Conservation (phyloP, 1,139 yeast species). For the Suhomyces guaymorum region DNA sequence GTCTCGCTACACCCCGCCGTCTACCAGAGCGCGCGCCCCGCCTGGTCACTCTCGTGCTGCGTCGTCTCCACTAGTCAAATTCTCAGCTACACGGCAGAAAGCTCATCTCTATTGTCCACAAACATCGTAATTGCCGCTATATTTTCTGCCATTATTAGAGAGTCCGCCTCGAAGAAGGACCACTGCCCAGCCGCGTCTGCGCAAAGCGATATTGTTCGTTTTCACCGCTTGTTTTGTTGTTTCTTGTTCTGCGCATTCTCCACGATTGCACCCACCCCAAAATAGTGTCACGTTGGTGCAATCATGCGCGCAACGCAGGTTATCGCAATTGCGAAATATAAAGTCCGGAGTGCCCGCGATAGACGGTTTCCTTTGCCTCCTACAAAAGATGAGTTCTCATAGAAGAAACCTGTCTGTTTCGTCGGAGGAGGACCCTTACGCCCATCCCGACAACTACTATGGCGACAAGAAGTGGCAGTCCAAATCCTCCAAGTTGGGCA, state of each 20-base stretch:
- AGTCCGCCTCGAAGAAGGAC: no score
- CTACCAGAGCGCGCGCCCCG: no score
- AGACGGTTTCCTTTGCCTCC: neutral
- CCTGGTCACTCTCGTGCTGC: no score
- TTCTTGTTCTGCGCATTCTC: neutral
- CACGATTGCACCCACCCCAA: neutral
- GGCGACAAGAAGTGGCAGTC: constrained; percentile 64
- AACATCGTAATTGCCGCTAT: no score
- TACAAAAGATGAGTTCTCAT: constrained; percentile 6
- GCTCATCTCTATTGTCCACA: no score
- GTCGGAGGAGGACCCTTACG: constrained; percentile 61
- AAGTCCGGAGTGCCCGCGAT: constrained; percentile 1
- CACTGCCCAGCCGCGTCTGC: neutral
- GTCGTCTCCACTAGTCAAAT: no score
- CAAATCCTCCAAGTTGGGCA: constrained; percentile 37
- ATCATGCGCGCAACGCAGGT: neutral
- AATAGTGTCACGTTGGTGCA: constrained; percentile 1
- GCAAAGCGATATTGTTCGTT: neutral
- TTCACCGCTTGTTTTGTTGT: neutral
- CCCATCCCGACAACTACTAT: constrained; percentile 68
- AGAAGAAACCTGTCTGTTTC: constrained; percentile 33
- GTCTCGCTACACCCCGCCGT: no score
- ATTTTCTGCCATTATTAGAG: no score
- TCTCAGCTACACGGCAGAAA: no score
- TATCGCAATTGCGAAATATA: constrained; percentile 3